phyloP scores from a whole-genome alignment of 2,329 filamentous ascomycete species.

The Ophiocordyceps camponoti-rufipedis region DNA sequence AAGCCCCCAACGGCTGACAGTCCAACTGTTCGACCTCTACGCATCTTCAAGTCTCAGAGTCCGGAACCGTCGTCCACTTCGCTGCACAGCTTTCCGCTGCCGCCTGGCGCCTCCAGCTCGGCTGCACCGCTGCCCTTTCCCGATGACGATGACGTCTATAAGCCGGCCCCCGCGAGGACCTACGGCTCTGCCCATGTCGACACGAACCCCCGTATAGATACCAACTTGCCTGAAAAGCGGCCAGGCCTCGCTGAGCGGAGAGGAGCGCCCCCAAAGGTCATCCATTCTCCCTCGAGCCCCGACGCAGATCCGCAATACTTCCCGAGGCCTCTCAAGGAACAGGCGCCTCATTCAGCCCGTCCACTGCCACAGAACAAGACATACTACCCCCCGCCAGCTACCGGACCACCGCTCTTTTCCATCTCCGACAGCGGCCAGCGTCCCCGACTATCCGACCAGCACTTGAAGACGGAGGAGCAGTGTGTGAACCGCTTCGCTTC shows the following conservation, averaged over 20 bases:
- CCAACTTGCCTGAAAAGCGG: conserved; percentile 35
- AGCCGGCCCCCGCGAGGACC: conserved; percentile 24
- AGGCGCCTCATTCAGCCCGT: conserved; percentile 21
- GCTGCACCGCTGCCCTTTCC: conserved; percentile 53
- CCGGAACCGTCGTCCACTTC: conserved; percentile 29
- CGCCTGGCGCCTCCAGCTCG: conserved; percentile 53
- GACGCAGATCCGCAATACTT: conserved; percentile 66
- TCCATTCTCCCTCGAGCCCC: conserved; percentile 67
- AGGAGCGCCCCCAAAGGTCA: conserved; percentile 62
- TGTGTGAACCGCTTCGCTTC: conserved; percentile 50
- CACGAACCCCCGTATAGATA: conserved; percentile 33
- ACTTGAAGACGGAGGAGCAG: conserved; percentile 18
- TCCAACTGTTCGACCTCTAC: conserved; percentile 65
- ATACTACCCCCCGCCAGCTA: conserved; percentile 41
- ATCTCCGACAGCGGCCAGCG: not conserved
- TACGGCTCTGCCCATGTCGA: conserved; percentile 29
- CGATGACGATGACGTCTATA: conserved; percentile 42
- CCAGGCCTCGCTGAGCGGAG: conserved; percentile 63
- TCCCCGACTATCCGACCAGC: conserved; percentile 3
- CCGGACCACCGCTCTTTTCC: conserved; percentile 1
- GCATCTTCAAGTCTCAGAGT: conserved; percentile 66
- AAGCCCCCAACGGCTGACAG: conserved; percentile 42
- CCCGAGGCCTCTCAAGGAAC: conserved; percentile 39
- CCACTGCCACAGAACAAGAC: conserved; percentile 36
- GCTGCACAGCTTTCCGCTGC: conserved; percentile 41